Evolutionary conservation across 495 filamentous ascomycete species (phyloP).

Genomic region (Aspergillus taichungensis): DNA sequence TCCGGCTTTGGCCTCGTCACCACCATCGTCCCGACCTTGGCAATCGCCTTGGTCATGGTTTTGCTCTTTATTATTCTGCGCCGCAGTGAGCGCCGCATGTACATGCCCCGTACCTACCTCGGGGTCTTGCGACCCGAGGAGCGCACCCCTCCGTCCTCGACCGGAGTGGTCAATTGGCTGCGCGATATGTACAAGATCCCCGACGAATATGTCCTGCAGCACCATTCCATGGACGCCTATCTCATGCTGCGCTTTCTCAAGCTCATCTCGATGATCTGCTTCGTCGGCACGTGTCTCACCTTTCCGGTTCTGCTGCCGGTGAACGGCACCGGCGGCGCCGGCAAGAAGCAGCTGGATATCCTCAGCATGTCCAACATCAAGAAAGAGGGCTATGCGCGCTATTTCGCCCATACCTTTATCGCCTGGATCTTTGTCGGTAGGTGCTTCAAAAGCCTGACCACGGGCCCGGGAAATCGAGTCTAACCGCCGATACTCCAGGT

Average conservation of each 20-base stretch:
- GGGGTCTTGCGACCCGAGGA: conserved; percentile 60
- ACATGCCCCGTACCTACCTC: conserved; percentile 83
- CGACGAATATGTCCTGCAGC: conserved; percentile 76
- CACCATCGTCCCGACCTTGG: conserved; percentile 60
- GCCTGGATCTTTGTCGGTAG: conserved; percentile 66
- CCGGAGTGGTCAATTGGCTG: conserved; percentile 69
- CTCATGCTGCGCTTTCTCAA: conserved; percentile 81
- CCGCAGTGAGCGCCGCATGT: conserved; percentile 60
- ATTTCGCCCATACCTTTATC: conserved; percentile 69
- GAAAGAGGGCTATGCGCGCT: conserved; percentile 45
- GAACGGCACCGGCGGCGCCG: conserved; percentile 62
- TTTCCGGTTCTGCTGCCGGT: conserved; percentile 83
- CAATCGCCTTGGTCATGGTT: conserved; percentile 58
- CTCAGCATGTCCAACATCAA: conserved; percentile 68
- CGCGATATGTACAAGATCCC: conserved; percentile 66
- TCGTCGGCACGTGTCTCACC: conserved; percentile 72
- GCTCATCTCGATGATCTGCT: conserved; percentile 59
- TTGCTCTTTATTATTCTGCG: conserved; percentile 70
- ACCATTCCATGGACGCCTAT: conserved; percentile 84
- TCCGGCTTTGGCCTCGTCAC: conserved; percentile 53
- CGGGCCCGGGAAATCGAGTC: not conserved
- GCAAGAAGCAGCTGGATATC: conserved; percentile 61
- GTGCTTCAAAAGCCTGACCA: conserved; percentile 2
- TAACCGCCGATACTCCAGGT: conserved; percentile 23
- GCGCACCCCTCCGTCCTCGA: conserved; percentile 58